phyloP scores from a whole-genome alignment of 169 alveolate genomes.

The Babesia microti region DNA sequence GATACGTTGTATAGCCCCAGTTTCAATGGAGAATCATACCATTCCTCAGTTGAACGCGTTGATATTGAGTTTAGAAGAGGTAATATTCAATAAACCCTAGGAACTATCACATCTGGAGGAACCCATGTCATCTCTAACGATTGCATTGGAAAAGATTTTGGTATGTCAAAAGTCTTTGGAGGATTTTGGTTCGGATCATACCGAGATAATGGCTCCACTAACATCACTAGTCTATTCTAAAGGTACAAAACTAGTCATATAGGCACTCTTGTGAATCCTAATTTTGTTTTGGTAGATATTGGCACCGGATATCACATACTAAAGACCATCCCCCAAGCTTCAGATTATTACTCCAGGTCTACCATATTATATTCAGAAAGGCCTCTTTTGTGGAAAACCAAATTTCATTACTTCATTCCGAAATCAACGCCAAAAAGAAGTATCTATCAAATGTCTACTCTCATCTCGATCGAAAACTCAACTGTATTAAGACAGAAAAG shows the following conservation, averaged over 20 bases:
- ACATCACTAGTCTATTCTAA: conserved; percentile 48
- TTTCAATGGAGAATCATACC: conserved; percentile 19
- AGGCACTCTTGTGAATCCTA: conserved; percentile 40
- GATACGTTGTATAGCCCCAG: no score
- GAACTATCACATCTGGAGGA: conserved; percentile 37
- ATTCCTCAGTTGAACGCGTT: conserved; percentile 37
- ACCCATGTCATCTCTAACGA: conserved; percentile 25
- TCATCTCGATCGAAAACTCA: conserved; percentile 37
- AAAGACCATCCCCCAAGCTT: conserved; percentile 29
- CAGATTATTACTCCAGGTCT: conserved; percentile 35
- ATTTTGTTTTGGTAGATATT: conserved; percentile 35
- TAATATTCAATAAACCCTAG: conserved; percentile 5
- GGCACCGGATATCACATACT: conserved; percentile 46
- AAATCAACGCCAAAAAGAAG: conserved; percentile 25
- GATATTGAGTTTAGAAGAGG: conserved; percentile 43
- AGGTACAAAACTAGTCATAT: conserved; percentile 8
- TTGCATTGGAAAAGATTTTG: conserved; percentile 34
- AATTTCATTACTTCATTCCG: conserved; percentile 29
- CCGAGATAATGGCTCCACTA: conserved; percentile 36
- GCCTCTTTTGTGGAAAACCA: conserved; percentile 34
- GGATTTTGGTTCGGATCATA: conserved; percentile 6
- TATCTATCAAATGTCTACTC: conserved; percentile 28
- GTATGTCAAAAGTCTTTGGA: conserved; percentile 30
- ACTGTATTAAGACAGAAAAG: no score
- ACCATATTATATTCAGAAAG: conserved; percentile 11